A percentile compares a stretch with the other conserved stretches of the same genome.
These are phyloP conservation scores for Lenzites betulinus DNA, from an alignment of 768 basidiomycete species.

Conservation along the genomic window DNA sequence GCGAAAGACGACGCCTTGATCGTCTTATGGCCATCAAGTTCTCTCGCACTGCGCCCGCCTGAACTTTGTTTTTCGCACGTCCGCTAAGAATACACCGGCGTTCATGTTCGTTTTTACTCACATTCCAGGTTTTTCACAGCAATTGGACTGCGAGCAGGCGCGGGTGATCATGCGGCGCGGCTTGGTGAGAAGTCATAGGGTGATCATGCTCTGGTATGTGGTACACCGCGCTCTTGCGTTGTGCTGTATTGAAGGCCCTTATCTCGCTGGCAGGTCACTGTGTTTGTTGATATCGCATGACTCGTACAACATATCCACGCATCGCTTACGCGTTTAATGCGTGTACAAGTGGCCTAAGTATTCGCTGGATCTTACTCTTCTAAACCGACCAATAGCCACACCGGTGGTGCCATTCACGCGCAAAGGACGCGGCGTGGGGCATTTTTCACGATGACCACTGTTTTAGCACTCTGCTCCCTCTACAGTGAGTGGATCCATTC, in stretches of 20 bases:
- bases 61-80: conserved; percentile 13
- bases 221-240: neutral
- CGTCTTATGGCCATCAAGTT: neutral
- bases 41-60: neutral
- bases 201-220: neutral
- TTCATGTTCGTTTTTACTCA: neutral
- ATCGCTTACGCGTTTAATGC: neutral
- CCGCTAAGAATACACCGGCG: neutral
- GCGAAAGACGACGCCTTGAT: conserved; percentile 1
- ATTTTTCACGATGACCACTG: neutral
- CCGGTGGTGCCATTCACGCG: neutral
- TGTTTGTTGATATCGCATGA: neutral
- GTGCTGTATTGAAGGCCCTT: neutral
- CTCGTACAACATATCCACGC: neutral
- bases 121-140: neutral
- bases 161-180: neutral
- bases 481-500: conserved; percentile 1
- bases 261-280: neutral
- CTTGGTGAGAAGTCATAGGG: neutral
- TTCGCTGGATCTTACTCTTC: neutral
- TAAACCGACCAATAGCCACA: neutral
- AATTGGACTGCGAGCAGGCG: neutral
- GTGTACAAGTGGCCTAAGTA: no score
- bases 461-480: conserved; percentile 10
- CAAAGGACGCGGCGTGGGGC: neutral